Evolutionary conservation across 1,139 yeast species (phyloP).

Genomic region (Suzukiozyma palmioleophila): DNA sequence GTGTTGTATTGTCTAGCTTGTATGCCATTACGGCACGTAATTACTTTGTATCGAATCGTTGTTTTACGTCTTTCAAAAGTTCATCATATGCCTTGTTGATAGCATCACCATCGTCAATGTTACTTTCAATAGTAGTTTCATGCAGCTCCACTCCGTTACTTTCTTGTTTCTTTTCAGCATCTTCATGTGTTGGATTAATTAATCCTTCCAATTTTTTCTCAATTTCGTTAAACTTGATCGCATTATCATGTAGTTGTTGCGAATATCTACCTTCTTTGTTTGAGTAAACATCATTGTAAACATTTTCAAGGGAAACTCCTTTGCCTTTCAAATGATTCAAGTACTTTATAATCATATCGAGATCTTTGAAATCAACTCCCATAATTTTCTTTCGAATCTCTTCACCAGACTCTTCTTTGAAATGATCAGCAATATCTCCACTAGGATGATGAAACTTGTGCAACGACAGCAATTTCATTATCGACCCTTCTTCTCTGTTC

Average conservation of each 20-base stretch:
- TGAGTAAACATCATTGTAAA: slow-evolving; percentile 34
- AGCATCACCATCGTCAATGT: slow-evolving; percentile 16
- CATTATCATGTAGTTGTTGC: slow-evolving; percentile 8
- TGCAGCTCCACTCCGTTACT: slow-evolving; percentile 10
- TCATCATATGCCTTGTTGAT: slow-evolving; percentile 50
- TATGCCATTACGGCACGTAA: neutral
- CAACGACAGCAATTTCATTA: slow-evolving; percentile 29
- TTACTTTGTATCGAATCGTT: slow-evolving; percentile 4
- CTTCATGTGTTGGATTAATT: slow-evolving; percentile 5
- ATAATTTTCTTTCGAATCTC: slow-evolving; percentile 47
- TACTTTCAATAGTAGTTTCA: neutral
- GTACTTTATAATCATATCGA: slow-evolving; percentile 47
- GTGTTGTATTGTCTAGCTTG: neutral
- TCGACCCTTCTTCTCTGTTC: slow-evolving; percentile 41
- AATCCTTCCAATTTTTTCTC: slow-evolving; percentile 15
- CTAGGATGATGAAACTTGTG: slow-evolving; percentile 21
- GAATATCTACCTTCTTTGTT: slow-evolving; percentile 3
- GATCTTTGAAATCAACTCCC: slow-evolving; percentile 44
- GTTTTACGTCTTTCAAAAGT: slow-evolving; percentile 39
- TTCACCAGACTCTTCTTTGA: slow-evolving; percentile 43
- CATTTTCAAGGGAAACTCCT: slow-evolving; percentile 49
- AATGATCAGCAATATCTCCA: slow-evolving; percentile 10
- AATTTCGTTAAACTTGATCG: slow-evolving; percentile 16
- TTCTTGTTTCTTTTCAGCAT: slow-evolving; percentile 5
- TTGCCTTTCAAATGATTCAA: slow-evolving; percentile 46